These are phyloP conservation scores for Coniochaeta pulveracea DNA, from an alignment of 2,329 filamentous ascomycete genomes.

Conservation along the genomic window DNA sequence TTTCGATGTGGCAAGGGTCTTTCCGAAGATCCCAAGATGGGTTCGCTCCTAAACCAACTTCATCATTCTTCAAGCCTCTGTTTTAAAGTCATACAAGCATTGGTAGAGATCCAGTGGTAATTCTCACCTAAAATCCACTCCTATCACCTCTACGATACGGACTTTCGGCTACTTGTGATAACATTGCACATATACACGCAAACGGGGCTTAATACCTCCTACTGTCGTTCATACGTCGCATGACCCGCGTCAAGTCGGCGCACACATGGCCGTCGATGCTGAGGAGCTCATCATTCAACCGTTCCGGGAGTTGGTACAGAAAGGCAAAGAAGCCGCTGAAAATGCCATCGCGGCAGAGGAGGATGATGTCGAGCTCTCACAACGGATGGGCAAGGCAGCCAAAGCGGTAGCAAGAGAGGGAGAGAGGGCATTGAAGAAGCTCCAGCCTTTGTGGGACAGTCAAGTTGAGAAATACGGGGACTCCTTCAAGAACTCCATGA, in stretches of 20 bases:
- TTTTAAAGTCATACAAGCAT: no score
- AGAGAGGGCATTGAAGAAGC: conserved; percentile 23
- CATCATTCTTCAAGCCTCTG: no score
- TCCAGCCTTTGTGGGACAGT: conserved; percentile 25
- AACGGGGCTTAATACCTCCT: no score
- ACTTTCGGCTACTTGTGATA: no score
- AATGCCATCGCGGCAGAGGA: conserved; percentile 18
- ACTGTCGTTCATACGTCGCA: no score
- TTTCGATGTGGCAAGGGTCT: no score
- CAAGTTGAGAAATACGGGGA: conserved; percentile 24
- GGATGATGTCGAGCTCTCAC: conserved; percentile 12
- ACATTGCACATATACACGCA: no score
- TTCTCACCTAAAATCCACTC: no score
- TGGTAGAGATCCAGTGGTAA: no score
- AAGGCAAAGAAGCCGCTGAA: conserved; percentile 22
- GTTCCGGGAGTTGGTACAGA: conserved; percentile 26
- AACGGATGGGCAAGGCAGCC: conserved; percentile 21
- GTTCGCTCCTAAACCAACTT: no score
- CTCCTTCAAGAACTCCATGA: conserved; percentile 21
- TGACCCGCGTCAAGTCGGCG: not conserved
- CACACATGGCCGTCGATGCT: conserved; percentile 14
- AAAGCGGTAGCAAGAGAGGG: conserved; percentile 16
- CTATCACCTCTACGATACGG: no score
- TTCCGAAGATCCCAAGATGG: no score
- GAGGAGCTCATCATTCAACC: conserved; percentile 22